Conservation (phyloP, 2,329 filamentous ascomycete genomes). For the Venturia pyrina region DNA sequence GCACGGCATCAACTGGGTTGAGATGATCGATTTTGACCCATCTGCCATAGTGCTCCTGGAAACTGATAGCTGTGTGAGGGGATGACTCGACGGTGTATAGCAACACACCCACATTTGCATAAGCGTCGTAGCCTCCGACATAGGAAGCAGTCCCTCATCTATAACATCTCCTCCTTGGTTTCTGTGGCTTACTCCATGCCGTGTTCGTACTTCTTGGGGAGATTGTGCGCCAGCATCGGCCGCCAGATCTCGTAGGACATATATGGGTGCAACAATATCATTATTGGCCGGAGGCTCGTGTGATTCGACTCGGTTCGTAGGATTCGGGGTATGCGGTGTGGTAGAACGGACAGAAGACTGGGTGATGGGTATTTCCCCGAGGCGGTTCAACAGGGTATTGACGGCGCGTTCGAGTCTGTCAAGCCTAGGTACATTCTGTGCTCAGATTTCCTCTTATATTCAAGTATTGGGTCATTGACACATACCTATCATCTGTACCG, state of each 20-base stretch:
- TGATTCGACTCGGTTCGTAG: neutral
- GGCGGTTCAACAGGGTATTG: conserved; percentile 11
- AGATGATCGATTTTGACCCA: conserved; percentile 30
- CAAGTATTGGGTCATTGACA: neutral
- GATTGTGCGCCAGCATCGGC: conserved; percentile 20
- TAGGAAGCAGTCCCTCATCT: neutral
- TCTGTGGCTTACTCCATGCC: neutral
- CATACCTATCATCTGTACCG: conserved; percentile 6
- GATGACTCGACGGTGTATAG: conserved; percentile 19
- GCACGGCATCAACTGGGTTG: conserved; percentile 20
- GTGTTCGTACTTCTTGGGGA: conserved; percentile 7
- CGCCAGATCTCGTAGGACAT: conserved; percentile 24
- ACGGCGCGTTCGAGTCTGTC: conserved; percentile 15
- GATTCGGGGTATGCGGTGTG: neutral
- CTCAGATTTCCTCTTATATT: neutral
- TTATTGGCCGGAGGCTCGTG: neutral
- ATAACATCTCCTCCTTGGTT: neutral
- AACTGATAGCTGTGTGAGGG: conserved; percentile 20
- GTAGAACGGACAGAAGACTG: neutral
- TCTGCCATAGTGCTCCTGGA: conserved; percentile 32
- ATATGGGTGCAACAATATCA: conserved; percentile 19
- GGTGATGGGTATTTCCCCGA: conserved; percentile 8
- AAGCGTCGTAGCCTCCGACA: conserved; percentile 7
- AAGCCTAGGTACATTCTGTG: conserved; percentile 12
- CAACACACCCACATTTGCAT: conserved; percentile 12